phyloP scores from a whole-genome alignment of 345 rosid genomes.

The Cochlearia excelsa region DNA sequence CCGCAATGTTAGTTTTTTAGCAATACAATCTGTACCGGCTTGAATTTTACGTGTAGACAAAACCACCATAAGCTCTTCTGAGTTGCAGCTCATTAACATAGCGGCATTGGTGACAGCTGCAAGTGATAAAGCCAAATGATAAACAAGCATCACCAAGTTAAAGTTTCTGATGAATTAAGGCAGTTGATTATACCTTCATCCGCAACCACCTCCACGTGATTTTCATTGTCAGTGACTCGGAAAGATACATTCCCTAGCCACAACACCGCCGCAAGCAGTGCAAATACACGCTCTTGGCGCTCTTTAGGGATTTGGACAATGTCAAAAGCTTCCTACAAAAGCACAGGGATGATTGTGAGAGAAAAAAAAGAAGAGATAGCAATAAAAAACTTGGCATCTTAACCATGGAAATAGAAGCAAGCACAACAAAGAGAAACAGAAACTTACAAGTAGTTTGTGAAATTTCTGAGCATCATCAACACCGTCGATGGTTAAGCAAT shows the following conservation, averaged over 20 bases:
- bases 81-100: conserved; percentile 62
- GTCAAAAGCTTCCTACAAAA: conserved; percentile 64
- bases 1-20: conserved; percentile 65
- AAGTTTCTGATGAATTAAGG: background rate
- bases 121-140: conserved; percentile 25
- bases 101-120: conserved; percentile 70
- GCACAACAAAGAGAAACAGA: conserved; percentile 1
- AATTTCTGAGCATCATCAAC: conserved; percentile 67
- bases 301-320: conserved; percentile 60
- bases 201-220: conserved; percentile 69
- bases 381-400: background rate
- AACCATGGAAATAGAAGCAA: conserved; percentile 6
- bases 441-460: conserved; percentile 60
- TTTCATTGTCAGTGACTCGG: conserved; percentile 61
- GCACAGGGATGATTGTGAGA: background rate
- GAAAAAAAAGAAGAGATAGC: conserved; percentile 12
- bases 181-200: conserved; percentile 61
- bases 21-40: conserved; percentile 65
- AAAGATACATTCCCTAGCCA: conserved; percentile 88
- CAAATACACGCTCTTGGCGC: conserved; percentile 69
- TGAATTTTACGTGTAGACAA: conserved; percentile 66
- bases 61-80: conserved; percentile 51
- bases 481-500: conserved; percentile 64
- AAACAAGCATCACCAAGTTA: background rate
- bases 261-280: conserved; percentile 73